Evolutionary conservation across 305 asterid species (phyloP), one percentile per base, ranked within the genome.

Genomic region (Solanum chacoense): DNA sequence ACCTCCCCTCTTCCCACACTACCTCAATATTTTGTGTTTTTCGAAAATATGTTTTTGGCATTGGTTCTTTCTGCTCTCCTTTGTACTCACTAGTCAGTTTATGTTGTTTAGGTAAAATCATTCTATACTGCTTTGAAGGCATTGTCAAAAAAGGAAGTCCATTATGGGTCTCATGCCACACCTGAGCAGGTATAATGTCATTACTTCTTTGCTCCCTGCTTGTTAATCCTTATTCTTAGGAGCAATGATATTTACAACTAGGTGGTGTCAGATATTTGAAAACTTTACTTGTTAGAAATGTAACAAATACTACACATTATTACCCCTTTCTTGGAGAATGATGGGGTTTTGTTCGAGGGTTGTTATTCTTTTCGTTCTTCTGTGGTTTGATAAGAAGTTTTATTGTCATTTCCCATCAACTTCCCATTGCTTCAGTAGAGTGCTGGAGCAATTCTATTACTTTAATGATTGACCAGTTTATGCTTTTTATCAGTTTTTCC

Each of bases 111-210:
- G 99, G 95, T 96, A 34, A 94, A 91, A 84, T 97, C 96, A 35
- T 93, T 92, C 87, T 88, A 93, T 87, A 89, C 96, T 90, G 94
- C 99, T 88, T 87, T 95, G 92, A 97, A 94, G 95, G 99, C 99
- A 88, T 89, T 97, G 89, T 95, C 98, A 35, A 91, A 91, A 90
- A 96, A 94, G 92, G 98, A 97, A 88, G 91, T 96, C 90, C 93
- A 96, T 89, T 96, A 96, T 87, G 98, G 99, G 84, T 93, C 98
- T 90, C 89, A 93, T 93, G 99, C 99, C 29, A 96, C 99, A 40
- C 86, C 95, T 86, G 99, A 97, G 90, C 98, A 97, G 98, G 99
- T 96, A 88, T 26, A 37, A 42, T 71, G 14, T 84, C 31, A 2
- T 10, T 10, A 84, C 45, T 84, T 40, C 10, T 26, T 50, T 20